Base-by-base conservation (phyloP, 78 protist species). In the Speleostelium caveatum region DNA sequence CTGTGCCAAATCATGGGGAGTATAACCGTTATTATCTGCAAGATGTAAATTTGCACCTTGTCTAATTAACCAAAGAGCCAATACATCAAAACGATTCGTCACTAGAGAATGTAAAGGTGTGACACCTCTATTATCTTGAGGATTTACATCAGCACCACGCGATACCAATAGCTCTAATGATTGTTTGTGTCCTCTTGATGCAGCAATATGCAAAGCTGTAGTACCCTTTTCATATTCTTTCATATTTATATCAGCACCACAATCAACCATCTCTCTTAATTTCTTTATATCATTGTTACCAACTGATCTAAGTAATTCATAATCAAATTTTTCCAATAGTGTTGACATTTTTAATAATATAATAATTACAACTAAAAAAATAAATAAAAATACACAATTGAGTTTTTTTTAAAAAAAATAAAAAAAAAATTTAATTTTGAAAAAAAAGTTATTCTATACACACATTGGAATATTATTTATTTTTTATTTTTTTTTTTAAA, bases 191-290 rank as follows among this genome's bases (percentile, higher is more conserved):
- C 92, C 92, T 38, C 86, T 62, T 28, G 92, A 61, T 19, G 68
- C 45, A 24, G 92, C 92, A 62, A 86, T 72, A 73, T 86, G 92
- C 22, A 86, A 21, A 38, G 92, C 76, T 26, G 92, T 72, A 2
- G 86, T 74, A 73, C 92, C 92, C 26, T 73, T 72, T 10, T 86
- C 92, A 36, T 17, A 63, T 14, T 73, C 85, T 28, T n/a, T 63
- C 86, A 73, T 73, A 73, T 86, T 86, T 26, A 86, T 73, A 65
- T 86, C 92, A n/a, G 68, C 85, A 26, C 92, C 92, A 58, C 71
- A 49, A 65, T 86, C 92, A 1, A 86, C 24, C 79, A 86, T 72
- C 24, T 86, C 92, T 36, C 92, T 60, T 33, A 73, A 33, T 38
- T 73, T 72, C 16, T 86, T 86, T 16, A 72, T 35, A 73, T 86